Base-by-base conservation (phyloP, 495 filamentous ascomycete species). In the Talaromyces stipitatus region DNA sequence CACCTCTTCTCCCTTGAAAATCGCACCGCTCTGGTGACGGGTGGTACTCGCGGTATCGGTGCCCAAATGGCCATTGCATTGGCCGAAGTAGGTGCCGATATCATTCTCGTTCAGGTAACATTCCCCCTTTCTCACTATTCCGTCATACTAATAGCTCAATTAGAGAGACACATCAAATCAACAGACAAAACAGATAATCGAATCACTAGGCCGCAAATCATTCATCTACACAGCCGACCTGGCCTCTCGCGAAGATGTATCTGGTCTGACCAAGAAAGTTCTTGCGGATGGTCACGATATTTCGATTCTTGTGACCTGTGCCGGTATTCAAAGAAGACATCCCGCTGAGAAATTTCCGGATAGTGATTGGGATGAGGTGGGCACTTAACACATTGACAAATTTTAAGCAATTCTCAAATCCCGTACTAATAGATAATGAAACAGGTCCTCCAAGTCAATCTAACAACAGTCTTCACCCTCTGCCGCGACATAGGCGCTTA, bases 61-160 rank as follows among this genome's bases (percentile, higher is more conserved):
- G 81, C 86, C 63, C 76, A 85, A 5, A 89, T 91, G 68, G 86
- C 86, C 28, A 66, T 94, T 50, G 88, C 82, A 1, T 71, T 95
- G 14, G 91, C 91, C 26, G 90, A 95, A 75, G 88, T 87, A 50
- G 91, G 91, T 23, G 90, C 91, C 46, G 86, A 95, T 65, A 79
- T 94, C 55, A 70, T 95, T 38, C 75, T 95, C 30, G 74, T 94
- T 20, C 76, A 74, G 64, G 71, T 62, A 27, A 12, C 33, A 2
- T 46, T 3, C 11, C 14, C 27, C 3, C n/a, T 6, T 50, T 20
- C 20, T 50, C 9, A 20, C 10, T 8, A 10, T n/a, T 22, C 4
- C 18, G n/a, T 26, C n/a, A 38, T 38, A 16, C 10, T 41, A 10
- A 41, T 7, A 7, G 0, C 11, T 2, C 14, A 11, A n/a, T n/a